Base-by-base conservation (phyloP, 176 grass and related monocot species). In the Canna indica region DNA sequence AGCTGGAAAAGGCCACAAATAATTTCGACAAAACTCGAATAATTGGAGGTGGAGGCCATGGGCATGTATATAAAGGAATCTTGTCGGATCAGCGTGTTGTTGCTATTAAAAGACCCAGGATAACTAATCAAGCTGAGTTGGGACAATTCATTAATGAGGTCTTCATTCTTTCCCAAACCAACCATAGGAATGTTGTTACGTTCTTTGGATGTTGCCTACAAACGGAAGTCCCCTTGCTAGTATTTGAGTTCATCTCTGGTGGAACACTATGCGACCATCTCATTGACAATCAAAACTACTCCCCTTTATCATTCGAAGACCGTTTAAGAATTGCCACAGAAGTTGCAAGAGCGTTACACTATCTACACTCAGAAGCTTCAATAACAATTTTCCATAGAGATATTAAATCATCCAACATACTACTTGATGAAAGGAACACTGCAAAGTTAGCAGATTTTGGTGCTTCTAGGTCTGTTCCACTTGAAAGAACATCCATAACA, bases 381-480 rank as follows among this genome's bases (percentile, higher is more conserved):
- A 33, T 62, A 62, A 30, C 59, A 3, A 36, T 57, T 59, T 28
- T 81, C 6, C 79, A 72, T 0, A 74, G 71, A 0, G 71, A 36
- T 8, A 68, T 61, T 0, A 35, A 73, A 25, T 74, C 71, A 36
- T 36, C 71, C 0, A 47, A 73, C 61, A 68, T 74, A 11, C 78
- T 73, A 7, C 69, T 61, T 0, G 7, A 44, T 26, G 71, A 81
- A 9, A 33, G 11, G 0, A 0, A 0, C 0, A 24, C 0, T 28
- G 61, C 65, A 32, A 70, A 66, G 5, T 22, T 44, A 76, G 76
- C 68, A 76, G 59, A 14, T 10, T 78, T 78, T 59, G 76, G 76
- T 8, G 64, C 76, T 36, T 78, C 76, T 22, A 78, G 83, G 80
- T 5, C 69, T 69, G 1, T 85, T 81, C 17, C 80, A 48, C 14